phyloP scores from a whole-genome alignment of 2,329 filamentous ascomycete genomes.

The Fusarium abutilonis region DNA sequence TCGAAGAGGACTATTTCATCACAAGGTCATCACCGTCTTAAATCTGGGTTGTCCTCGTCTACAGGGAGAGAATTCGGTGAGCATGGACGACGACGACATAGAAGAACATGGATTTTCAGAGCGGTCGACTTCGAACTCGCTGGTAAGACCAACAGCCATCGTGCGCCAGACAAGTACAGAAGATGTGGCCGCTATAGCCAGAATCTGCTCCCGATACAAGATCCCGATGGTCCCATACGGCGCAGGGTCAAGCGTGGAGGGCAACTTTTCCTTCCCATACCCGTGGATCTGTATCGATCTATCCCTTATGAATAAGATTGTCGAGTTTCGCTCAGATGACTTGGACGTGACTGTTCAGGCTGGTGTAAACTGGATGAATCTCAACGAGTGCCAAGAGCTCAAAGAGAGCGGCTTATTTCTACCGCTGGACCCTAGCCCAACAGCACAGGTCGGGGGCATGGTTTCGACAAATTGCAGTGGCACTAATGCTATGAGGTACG shows the following conservation, averaged over 20 bases:
- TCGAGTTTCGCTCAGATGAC: constrained; percentile 71
- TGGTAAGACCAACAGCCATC: too few species aligned
- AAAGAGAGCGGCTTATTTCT: constrained; percentile 72
- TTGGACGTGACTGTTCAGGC: constrained; percentile 79
- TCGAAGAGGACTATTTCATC: too few species aligned
- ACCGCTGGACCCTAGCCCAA: constrained; percentile 74
- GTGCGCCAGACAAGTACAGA: too few species aligned
- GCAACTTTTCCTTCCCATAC: constrained; percentile 73
- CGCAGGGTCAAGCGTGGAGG: constrained; percentile 77
- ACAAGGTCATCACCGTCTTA: too few species aligned
- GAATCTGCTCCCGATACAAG: constrained; percentile 67
- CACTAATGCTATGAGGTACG: constrained; percentile 71
- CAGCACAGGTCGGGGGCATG: constrained; percentile 67
- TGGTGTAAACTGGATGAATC: constrained; percentile 72
- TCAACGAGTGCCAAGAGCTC: constrained; percentile 73
- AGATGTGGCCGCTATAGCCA: constrained; percentile 71
- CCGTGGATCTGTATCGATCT: constrained; percentile 78
- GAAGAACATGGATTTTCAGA: too few species aligned
- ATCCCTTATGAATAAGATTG: constrained; percentile 70
- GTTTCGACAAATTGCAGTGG: constrained; percentile 74
- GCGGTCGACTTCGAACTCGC: too few species aligned
- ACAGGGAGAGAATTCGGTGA: too few species aligned
- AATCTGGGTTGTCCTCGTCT: too few species aligned
- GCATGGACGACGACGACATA: too few species aligned
- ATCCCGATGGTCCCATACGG: constrained; percentile 80